These are phyloP conservation scores for Cryoendolithus antarcticus DNA, from an alignment of 2,329 filamentous ascomycete genomes.

Conservation along the genomic window DNA sequence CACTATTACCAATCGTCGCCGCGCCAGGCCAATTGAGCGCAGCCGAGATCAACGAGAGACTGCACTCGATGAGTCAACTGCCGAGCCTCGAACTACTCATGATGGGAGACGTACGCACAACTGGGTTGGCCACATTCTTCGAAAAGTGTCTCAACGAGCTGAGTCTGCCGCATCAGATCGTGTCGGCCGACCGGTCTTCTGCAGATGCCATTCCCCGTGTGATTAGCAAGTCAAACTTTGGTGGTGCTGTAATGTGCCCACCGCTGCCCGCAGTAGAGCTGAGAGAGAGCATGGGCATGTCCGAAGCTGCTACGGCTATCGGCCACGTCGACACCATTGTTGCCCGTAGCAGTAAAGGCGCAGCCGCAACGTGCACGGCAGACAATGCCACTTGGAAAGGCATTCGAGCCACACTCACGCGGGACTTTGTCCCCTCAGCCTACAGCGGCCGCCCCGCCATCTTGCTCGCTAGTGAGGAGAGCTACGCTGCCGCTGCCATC, in stretches of 20 bases:
- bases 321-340: slow-evolving; percentile 75
- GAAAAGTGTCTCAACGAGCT: slow-evolving; percentile 52
- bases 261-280: slow-evolving; percentile 43
- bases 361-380: slow-evolving; percentile 45
- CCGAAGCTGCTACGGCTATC: slow-evolving; percentile 65
- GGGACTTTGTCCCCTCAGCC: slow-evolving; percentile 71
- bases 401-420: slow-evolving; percentile 66
- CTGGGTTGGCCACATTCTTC: slow-evolving; percentile 70
- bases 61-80: slow-evolving; percentile 68
- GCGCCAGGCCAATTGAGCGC: slow-evolving; percentile 77
- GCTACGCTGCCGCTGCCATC: slow-evolving; percentile 66
- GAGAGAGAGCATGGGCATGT: slow-evolving; percentile 52
- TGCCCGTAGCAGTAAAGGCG: slow-evolving; percentile 32
- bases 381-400: slow-evolving; percentile 82
- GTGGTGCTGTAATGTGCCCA: slow-evolving; percentile 70
- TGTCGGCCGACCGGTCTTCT: slow-evolving; percentile 58
- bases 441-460: slow-evolving; percentile 66
- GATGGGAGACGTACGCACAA: slow-evolving; percentile 60
- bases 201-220: slow-evolving; percentile 58
- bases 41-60: slow-evolving; percentile 69
- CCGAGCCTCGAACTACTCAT: slow-evolving; percentile 71
- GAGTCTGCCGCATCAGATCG: slow-evolving; percentile 72
- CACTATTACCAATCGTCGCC: slow-evolving; percentile 68
- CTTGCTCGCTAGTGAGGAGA: slow-evolving; percentile 58
- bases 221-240: slow-evolving; percentile 62